Base-by-base conservation (phyloP, 352 stramenopile species). In the Phytophthora brassicae region DNA sequence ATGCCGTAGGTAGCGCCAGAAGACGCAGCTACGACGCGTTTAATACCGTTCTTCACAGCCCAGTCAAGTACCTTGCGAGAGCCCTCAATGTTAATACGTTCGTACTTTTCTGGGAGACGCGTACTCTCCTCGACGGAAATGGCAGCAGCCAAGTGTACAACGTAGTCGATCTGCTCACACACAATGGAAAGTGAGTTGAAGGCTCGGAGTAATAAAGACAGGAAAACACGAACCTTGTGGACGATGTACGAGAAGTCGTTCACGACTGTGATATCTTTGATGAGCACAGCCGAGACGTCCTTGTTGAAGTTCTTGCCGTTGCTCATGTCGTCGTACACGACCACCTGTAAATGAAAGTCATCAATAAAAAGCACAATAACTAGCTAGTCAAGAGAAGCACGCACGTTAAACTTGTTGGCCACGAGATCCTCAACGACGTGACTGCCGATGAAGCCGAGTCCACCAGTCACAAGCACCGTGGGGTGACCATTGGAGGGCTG, bases 251-350 rank as follows among this genome's bases (percentile, higher is more conserved):
- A 81, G 67, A 77, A 90, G 73, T 93, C 84, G 50, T 81, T 70
- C 5, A 91, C 74, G 44, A 88, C 68, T 0, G 84, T 93, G 57
- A 93, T 90, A 54, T 93, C 84, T 68, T 93, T 93, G 48, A 93
- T 70, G 24, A 91, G 67, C 54, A 92, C 79, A 9, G 81, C 79
- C 16, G 81, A 79, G 23, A 77, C 53, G 50, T 77, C 77, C 44
- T 79, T 77, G 70, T 93, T 89, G 45, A 91, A 90, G 68, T 93
- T 93, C 52, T 81, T 84, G 58, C 84, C 84, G 60, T 93, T 93
- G 78, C 84, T 93, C 84, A 91, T 91, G 66, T 93, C 84, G 49
- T 93, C 84, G 58, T 90, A 91, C 58, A 93, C 79, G 29, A 93
- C 78, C 22, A 92, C 83, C 79, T 89, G 50, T 22, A 33, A 48